Conservation (phyloP, 441 rosid species). For the Erysimum pusillum region DNA sequence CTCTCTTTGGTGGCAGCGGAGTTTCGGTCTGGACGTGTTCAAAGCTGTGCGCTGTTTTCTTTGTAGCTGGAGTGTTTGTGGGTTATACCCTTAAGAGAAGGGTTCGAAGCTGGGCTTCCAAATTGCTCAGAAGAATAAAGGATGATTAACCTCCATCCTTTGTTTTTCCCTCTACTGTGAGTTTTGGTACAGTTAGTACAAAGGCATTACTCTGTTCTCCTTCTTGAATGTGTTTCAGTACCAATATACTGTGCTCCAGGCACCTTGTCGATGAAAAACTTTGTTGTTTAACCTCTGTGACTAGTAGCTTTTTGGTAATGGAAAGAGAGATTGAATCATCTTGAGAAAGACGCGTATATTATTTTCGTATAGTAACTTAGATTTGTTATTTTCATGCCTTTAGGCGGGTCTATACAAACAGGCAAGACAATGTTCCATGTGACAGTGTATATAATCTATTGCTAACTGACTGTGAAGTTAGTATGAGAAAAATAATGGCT, state of each 20-base stretch:
- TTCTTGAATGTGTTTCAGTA: conserved; percentile 8
- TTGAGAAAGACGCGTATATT: background rate
- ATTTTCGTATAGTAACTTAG: conserved; percentile 26
- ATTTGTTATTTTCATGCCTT: conserved; percentile 45
- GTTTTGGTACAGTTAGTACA: conserved; percentile 17
- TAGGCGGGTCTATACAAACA: conserved; percentile 49
- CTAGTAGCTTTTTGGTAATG: conserved; percentile 29
- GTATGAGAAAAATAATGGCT: conserved; percentile 40
- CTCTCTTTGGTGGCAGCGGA: conserved; percentile 55
- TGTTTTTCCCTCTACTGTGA: background rate
- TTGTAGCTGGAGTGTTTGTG: conserved; percentile 77
- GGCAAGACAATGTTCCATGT: conserved; percentile 34
- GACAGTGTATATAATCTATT: conserved; percentile 42
- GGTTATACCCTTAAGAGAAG: conserved; percentile 83
- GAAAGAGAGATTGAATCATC: conserved; percentile 19
- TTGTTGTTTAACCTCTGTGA: conserved; percentile 13
- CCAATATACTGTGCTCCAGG: background rate
- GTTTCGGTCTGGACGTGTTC: conserved; percentile 79
- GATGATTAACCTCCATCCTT: conserved; percentile 58
- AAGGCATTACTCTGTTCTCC: conserved; percentile 8
- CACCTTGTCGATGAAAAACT: conserved; percentile 19
- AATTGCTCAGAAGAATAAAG: conserved; percentile 68
- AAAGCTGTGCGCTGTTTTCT: conserved; percentile 77
- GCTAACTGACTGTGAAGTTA: conserved; percentile 43
- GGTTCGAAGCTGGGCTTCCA: conserved; percentile 79